These are phyloP conservation scores for Knoxia roxburghii DNA, from an alignment of 257 asterid species.

Conservation along the genomic window DNA sequence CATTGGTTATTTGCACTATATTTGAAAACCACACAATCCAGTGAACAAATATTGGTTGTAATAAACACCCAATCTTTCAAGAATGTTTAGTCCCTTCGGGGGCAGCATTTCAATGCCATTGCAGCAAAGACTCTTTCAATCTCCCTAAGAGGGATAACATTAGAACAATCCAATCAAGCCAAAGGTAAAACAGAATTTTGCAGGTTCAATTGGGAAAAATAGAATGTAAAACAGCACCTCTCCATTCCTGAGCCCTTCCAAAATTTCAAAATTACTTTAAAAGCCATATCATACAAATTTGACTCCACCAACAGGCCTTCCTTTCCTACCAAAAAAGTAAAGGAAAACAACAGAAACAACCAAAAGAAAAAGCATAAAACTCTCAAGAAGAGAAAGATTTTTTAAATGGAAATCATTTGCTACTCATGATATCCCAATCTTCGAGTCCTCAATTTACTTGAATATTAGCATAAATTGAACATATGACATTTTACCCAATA, in stretches of 20 bases:
- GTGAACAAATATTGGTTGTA: too few species aligned
- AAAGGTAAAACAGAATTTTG: background rate
- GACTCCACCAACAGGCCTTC: slow-evolving; percentile 87
- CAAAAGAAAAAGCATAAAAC: background rate
- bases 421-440: background rate
- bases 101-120: slow-evolving; percentile 85
- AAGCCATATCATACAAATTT: slow-evolving; percentile 83
- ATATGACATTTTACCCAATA: too few species aligned
- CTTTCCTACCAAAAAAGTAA: slow-evolving; percentile 45
- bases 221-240: slow-evolving; percentile 42
- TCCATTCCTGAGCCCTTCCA: slow-evolving; percentile 83
- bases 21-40: too few species aligned
- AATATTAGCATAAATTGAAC: too few species aligned
- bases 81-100: too few species aligned
- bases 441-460: background rate
- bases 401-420: background rate
- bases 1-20: too few species aligned
- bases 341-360: slow-evolving; percentile 1
- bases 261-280: slow-evolving; percentile 73
- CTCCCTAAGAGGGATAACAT: slow-evolving; percentile 52
- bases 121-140: slow-evolving; percentile 76
- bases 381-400: background rate
- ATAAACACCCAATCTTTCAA: too few species aligned
- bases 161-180: too few species aligned
- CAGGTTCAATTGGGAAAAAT: slow-evolving; percentile 4